A percentile compares a stretch with the other conserved stretches of the same genome.
Evolutionary conservation across 1,284 basidiomycete genomes (phyloP).

Genomic region (Melampsora abietis-canadensis): DNA sequence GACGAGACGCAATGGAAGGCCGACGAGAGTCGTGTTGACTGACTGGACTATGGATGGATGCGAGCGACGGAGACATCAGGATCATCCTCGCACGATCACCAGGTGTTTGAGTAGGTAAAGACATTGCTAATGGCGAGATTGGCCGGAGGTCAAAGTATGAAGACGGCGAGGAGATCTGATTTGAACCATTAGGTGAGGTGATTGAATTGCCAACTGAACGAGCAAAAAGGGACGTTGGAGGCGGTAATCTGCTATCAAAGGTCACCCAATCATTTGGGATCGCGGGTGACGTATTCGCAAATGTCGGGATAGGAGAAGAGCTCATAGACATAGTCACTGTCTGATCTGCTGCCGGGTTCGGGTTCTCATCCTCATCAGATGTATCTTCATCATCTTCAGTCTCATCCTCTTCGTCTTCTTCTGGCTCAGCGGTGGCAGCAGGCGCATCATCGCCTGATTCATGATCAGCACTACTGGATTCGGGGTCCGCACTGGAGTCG

Average conservation of each 20-base stretch:
- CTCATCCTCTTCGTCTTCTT: neutral
- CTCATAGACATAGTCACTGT: neutral
- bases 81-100: conserved; percentile 27
- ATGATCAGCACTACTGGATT: neutral
- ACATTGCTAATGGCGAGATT: neutral
- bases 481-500: neutral
- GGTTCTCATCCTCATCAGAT: neutral
- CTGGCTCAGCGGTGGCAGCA: neutral
- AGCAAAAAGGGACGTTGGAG: neutral
- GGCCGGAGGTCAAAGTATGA: neutral
- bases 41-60: conserved; percentile 7
- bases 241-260: neutral
- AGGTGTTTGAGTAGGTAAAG: conserved; percentile 1
- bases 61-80: conserved; percentile 13
- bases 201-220: neutral
- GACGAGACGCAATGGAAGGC: conserved; percentile 10
- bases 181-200: neutral
- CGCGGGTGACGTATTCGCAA: too few relatives aligned
- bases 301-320: neutral
- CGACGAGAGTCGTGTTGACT: neutral
- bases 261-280: neutral
- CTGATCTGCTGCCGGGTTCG: neutral
- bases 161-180: neutral
- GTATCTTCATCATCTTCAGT: neutral
- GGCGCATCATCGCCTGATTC: neutral